Evolutionary conservation across 108 stramenopile genomes (phyloP), one percentile per base, ranked within the genome.

Genomic region (Skeletonema menzelii): DNA sequence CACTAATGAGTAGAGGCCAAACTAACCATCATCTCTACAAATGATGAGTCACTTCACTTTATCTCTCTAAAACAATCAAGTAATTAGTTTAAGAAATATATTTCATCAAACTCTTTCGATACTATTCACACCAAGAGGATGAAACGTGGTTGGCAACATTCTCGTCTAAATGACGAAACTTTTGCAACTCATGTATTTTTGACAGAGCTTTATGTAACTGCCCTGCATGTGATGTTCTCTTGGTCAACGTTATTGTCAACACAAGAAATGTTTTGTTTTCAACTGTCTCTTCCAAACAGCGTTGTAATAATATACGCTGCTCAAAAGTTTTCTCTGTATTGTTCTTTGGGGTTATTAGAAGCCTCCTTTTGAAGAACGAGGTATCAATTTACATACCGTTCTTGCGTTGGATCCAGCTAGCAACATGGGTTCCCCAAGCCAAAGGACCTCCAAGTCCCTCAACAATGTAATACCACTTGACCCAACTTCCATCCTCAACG

Each of bases 361-460:
- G n/a, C 57, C 14, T 30, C 3, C 22, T 56, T 56, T n/a, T n/a
- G 7, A 3, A 7, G 27, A 30, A 58, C 27, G 24, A n/a, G n/a
- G 57, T 32, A 30, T 30, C 22, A 14, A 77, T 87, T 94, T 94
- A 96, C 92, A 89, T 92, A 57, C 95, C 95, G 60, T 96, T 96
- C 86, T 94, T 89, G 84, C 95, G 91, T 76, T 96, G 95, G 72
- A 96, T 96, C 95, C 95, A 96, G 67, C 82, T 74, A 34, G 95
- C 95, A 60, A 96, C 95, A 65, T 96, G 95, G 35, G 91, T 92
- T 57, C 95, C 95, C 95, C 95, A 96, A 12, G 95, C 92, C 63
- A 96, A 70, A 15, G 95, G 95, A 72, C 95, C 95, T 44, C 89
- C 89, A 55, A 92, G 87, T 59, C 81, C 80, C 63, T 86, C 90